Evolutionary conservation across 164 flowering plant species (phyloP), one percentile per base, ranked within the genome.

Genomic region (Warburgia ugandensis): DNA sequence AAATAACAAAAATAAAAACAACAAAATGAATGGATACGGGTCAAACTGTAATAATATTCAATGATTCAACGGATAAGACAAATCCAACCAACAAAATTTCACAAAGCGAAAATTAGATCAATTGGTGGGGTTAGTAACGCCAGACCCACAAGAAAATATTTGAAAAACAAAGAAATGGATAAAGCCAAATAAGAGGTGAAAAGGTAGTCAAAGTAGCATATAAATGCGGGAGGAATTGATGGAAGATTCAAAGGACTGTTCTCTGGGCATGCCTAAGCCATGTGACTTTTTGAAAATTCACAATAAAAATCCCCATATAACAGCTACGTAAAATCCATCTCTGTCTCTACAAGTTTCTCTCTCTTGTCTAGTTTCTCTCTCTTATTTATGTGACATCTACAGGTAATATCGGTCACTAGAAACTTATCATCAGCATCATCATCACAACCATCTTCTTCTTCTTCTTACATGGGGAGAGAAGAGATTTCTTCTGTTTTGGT

Each of bases 311-410:
- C 0, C 14, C 17, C 14, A 6, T 13, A 5, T 38, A 5, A 6
- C 41, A n/a, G 1, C 43, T 39, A 19, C 1, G 16, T 6, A 16
- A 16, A 19, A 16, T 7, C 2, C 19, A 6, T 22, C 6, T 14
- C 21, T 14, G 8, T 39, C 43, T 16, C 43, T 9, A 39, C 20
- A 19, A 16, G 41, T 39, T 1, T 39, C 19, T 39, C 6, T 39
- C 16, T 14, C 43, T 30, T 7, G n/a, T n/a, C n/a, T n/a, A n/a
- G n/a, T n/a, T n/a, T n/a, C 48, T 45, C 48, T 45, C 48, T 45
- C 48, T 30, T 45, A 45, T 45, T 42, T 42, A 42, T 12, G 11
- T 5, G 22, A 17, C 23, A 19, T 26, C 5, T 9, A 42, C 25
- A 42, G 45, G 6, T 42, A 42, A 19, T 42, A 42, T 23, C 25